These are phyloP conservation scores for Teratosphaeria gauchensis DNA, from an alignment of 2,329 filamentous ascomycete species.

Conservation along the genomic window DNA sequence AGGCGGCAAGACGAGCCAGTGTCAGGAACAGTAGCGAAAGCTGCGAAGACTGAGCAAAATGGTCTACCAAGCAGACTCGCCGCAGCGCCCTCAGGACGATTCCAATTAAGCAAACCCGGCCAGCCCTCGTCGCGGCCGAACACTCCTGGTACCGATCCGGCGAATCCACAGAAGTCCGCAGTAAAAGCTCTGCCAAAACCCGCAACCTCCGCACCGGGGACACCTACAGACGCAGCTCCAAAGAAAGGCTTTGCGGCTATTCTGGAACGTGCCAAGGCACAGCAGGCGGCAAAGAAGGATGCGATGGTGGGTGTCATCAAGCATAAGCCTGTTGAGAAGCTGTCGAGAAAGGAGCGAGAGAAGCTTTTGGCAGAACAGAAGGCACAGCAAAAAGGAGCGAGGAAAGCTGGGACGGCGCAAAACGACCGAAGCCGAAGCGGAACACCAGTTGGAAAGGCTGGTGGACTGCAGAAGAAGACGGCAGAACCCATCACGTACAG, in stretches of 20 bases:
- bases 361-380: slow-evolving; percentile 32
- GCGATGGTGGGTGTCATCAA: slow-evolving; percentile 59
- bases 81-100: slow-evolving; percentile 7
- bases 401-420: slow-evolving; percentile 14
- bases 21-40: slow-evolving; percentile 25
- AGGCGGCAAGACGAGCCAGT: slow-evolving; percentile 29
- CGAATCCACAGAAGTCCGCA: slow-evolving; percentile 6
- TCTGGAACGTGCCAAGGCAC: slow-evolving; percentile 60
- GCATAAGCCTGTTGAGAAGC: slow-evolving; percentile 61
- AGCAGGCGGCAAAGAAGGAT: slow-evolving; percentile 50
- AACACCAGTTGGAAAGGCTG: slow-evolving; percentile 15
- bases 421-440: slow-evolving; percentile 19
- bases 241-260: slow-evolving; percentile 68
- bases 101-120: slow-evolving; percentile 10
- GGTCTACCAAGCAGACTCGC: slow-evolving; percentile 19
- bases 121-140: slow-evolving; percentile 5
- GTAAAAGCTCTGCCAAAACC: slow-evolving; percentile 7
- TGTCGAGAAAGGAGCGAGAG: slow-evolving; percentile 47
- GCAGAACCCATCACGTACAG: slow-evolving; percentile 30
- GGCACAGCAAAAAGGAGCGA: slow-evolving; percentile 32
- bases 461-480: slow-evolving; percentile 20
- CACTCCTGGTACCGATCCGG: slow-evolving; percentile 2
- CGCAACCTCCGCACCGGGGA: slow-evolving; percentile 5
- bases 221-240: slow-evolving; percentile 25
- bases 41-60: slow-evolving; percentile 19